Evolutionary conservation across 2,329 filamentous ascomycete species (phyloP), one percentile per base, ranked within the genome.

Genomic region (Penicillium sp.): DNA sequence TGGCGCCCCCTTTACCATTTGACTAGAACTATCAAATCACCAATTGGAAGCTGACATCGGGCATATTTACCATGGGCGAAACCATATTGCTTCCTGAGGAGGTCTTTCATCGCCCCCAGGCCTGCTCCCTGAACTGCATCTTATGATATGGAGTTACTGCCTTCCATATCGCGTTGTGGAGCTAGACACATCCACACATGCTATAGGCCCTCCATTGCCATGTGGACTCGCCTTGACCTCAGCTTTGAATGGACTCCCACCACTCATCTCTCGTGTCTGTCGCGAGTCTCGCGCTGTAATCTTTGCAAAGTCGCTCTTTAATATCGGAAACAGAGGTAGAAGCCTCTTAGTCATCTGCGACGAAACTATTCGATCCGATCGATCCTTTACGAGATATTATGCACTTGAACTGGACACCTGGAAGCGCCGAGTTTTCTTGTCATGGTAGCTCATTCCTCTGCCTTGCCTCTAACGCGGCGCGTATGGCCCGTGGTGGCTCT

Each of bases 121-220:
- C 12, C 33, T 61, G 15, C 59, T 54, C 9, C 2, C 49, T 7
- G 49, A 61, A 17, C 12, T 61, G 13, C 55, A 54, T 40, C 10
- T 53, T 8, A 58, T 50, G 38, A 42, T 61, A 1, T 61, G 54
- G 59, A 47, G 59, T 33, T 30, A 57, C 30, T 61, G 54, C 37
- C 24, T 61, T 3, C 54, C 59, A 57, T 33, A 47, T 49, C 59
- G 59, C 17, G 49, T 61, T 13, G 8, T 8, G 2, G 59, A 61
- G 33, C n/a, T 61, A 12, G 59, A 61, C 38, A 9, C 10, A 10
- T 42, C 38, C 38, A 7, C 38, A 42, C 17, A 42, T 5, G n/a
- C 38, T 42, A 7, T 42, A 19, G 38, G 38, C 2, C n/a, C n/a
- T 19, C 38, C 17, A n/a, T n/a, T n/a, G n/a, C n/a, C n/a, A n/a